phyloP scores from a whole-genome alignment of 2,329 filamentous ascomycete species.

The Ophiostoma sp. region DNA sequence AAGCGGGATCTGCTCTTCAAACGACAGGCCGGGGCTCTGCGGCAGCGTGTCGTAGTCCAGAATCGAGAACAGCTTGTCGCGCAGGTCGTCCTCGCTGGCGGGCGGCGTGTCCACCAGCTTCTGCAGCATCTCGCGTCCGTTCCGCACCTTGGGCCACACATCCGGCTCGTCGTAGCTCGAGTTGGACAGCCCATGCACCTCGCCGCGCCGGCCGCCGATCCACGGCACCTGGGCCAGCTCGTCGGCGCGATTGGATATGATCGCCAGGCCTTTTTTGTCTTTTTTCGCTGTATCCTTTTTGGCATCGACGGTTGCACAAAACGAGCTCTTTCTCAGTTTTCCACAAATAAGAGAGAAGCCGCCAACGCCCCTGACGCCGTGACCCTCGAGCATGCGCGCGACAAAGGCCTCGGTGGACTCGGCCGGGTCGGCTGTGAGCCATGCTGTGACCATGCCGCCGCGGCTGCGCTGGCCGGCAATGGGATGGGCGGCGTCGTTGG shows the following conservation, averaged over 20 bases:
- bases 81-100: slow-evolving; percentile 43
- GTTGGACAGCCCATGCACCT: slow-evolving; percentile 59
- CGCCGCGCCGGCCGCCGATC: slow-evolving; percentile 46
- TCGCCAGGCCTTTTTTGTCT: slow-evolving; percentile 44
- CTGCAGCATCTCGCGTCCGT: slow-evolving; percentile 45
- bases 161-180: slow-evolving; percentile 49
- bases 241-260: slow-evolving; percentile 58
- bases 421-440: slow-evolving; percentile 49
- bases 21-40: slow-evolving; percentile 37
- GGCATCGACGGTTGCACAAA: slow-evolving; percentile 17
- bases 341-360: slow-evolving; percentile 64
- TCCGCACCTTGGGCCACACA: slow-evolving; percentile 57
- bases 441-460: slow-evolving; percentile 59
- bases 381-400: slow-evolving; percentile 46
- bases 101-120: slow-evolving; percentile 41
- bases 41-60: slow-evolving; percentile 56
- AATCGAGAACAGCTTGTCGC: slow-evolving; percentile 49
- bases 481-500: slow-evolving; percentile 47
- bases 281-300: not conserved
- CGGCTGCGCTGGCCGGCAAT: slow-evolving; percentile 53
- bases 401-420: slow-evolving; percentile 49
- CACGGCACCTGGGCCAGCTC: slow-evolving; percentile 52
- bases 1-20: slow-evolving; percentile 49
- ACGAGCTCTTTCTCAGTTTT: slow-evolving; percentile 43
- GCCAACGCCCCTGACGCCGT: slow-evolving; percentile 55